Evolutionary conservation across 2,329 filamentous ascomycete species (phyloP), one percentile per base, ranked within the genome.

Genomic region (Nigrograna mackinnonii): DNA sequence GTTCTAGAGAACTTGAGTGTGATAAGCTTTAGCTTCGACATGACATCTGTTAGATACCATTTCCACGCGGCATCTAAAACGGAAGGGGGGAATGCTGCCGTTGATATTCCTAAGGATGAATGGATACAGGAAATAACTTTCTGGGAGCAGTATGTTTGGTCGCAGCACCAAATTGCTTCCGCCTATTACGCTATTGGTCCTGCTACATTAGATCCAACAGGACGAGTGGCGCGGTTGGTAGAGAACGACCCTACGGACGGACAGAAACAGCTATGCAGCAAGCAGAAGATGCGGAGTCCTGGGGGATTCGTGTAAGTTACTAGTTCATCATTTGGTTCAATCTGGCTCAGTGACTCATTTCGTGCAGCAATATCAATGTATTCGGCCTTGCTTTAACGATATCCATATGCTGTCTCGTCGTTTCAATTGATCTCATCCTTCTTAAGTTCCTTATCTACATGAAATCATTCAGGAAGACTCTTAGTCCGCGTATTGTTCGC

Each of bases 391-490:
- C 33, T n/a, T 45, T 45, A 20, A 34, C 37, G 4, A n/a, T 41
- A 4, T 20, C 37, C 4, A 18, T 45, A 5, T 35, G 31, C 14
- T 11, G 17, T 6, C 12, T 41, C 14, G n/a, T 45, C 18, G 34
- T 22, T 5, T 11, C 41, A 3, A 11, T 40, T 6, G 37, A 45
- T 18, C 36, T 45, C 31, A 7, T 16, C 3, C 31, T 45, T 12
- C 37, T 45, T 11, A 45, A 41, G 22, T 45, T 45, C 21, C 38
- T 45, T 20, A 41, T 45, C 19, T 45, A 36, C 17, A 12, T 33
- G 4, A 24, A 18, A n/a, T 18, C 12, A 6, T 36, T 37, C 18
- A 21, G 37, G 24, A 6, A 26, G 4, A 34, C 26, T 4, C 33
- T 45, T n/a, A 19, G 16, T 6, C 42, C 42, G 16, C 37, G 42